Evolutionary conservation across 2,329 filamentous ascomycete genomes (phyloP).

Genomic region (Apiospora arundinis): DNA sequence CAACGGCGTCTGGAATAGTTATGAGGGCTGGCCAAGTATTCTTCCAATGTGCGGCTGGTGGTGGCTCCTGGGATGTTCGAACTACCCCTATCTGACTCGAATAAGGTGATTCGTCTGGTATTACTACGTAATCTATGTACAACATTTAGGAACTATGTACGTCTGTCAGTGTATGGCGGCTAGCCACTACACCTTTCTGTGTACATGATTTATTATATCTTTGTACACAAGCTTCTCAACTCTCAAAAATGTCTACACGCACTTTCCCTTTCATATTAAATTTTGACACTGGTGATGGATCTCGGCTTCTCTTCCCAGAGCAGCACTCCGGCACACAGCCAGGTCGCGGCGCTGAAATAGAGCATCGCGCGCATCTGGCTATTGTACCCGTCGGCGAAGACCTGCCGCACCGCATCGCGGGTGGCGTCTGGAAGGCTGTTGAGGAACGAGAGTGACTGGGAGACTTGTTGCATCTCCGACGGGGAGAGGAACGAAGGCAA

Average conservation of each 20-base stretch:
- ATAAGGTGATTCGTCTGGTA: too few species aligned
- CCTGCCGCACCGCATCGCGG: slow-evolving; percentile 30
- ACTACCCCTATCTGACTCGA: too few species aligned
- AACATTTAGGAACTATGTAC: too few species aligned
- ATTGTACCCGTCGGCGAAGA: slow-evolving; percentile 31
- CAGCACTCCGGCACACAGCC: slow-evolving; percentile 28
- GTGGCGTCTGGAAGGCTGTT: slow-evolving; percentile 30
- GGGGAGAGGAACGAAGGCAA: slow-evolving; percentile 27
- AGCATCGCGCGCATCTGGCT: slow-evolving; percentile 34
- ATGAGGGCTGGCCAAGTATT: too few species aligned
- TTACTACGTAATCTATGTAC: too few species aligned
- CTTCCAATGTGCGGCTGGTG: too few species aligned
- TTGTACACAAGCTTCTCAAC: not conserved
- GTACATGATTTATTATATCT: not conserved
- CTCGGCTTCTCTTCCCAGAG: slow-evolving; percentile 34
- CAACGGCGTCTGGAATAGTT: too few species aligned
- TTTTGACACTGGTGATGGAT: slow-evolving; percentile 20
- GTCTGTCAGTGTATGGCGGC: too few species aligned
- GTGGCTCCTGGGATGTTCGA: too few species aligned
- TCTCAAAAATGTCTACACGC: too few species aligned
- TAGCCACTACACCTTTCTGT: too few species aligned
- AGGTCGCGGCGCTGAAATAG: slow-evolving; percentile 34
- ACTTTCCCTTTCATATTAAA: not conserved
- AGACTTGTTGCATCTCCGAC: slow-evolving; percentile 30
- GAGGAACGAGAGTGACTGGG: slow-evolving; percentile 30